phyloP scores from a whole-genome alignment of 192 early-diverging fungal genomes.

The Umbelopsis ramanniana region DNA sequence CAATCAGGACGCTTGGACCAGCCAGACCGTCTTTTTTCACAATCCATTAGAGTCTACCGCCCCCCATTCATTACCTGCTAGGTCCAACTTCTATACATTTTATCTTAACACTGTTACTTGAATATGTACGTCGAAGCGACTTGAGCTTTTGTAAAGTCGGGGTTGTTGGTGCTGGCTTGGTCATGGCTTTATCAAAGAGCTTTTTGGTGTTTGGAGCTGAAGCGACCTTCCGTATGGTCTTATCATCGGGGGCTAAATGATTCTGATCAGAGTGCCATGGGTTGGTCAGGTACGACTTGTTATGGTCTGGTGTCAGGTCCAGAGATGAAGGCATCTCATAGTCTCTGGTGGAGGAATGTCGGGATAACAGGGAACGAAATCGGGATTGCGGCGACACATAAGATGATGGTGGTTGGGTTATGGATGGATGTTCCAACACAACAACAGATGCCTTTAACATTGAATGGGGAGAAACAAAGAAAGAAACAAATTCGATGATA shows the following conservation, averaged over 20 bases:
- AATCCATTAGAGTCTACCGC: not conserved
- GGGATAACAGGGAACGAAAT: constrained; percentile 14
- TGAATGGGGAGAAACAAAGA: constrained; percentile 1
- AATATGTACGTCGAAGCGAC: constrained; percentile 74
- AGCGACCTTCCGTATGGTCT: constrained; percentile 53
- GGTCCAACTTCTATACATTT: constrained; percentile 83
- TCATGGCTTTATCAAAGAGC: constrained; percentile 20
- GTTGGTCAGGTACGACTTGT: not conserved
- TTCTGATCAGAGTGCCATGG: not conserved
- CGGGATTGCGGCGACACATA: constrained; percentile 19
- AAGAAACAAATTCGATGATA: not conserved
- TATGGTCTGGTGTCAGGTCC: constrained; percentile 10
- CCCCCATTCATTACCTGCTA: constrained; percentile 43
- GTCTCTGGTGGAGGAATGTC: constrained; percentile 4
- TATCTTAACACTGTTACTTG: constrained; percentile 81
- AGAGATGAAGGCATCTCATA: constrained; percentile 1
- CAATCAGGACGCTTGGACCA: constrained; percentile 4
- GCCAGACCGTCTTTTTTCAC: not conserved
- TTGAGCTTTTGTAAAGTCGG: constrained; percentile 16
- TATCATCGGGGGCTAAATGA: constrained; percentile 9
- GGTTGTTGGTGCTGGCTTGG: not conserved
- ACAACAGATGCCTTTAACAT: constrained; percentile 19
- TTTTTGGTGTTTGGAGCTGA: constrained; percentile 57
- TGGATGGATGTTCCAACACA: constrained; percentile 6
- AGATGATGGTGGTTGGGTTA: constrained; percentile 21